phyloP scores from a whole-genome alignment of 768 basidiomycete genomes.

The Tubosaeta sp. region DNA sequence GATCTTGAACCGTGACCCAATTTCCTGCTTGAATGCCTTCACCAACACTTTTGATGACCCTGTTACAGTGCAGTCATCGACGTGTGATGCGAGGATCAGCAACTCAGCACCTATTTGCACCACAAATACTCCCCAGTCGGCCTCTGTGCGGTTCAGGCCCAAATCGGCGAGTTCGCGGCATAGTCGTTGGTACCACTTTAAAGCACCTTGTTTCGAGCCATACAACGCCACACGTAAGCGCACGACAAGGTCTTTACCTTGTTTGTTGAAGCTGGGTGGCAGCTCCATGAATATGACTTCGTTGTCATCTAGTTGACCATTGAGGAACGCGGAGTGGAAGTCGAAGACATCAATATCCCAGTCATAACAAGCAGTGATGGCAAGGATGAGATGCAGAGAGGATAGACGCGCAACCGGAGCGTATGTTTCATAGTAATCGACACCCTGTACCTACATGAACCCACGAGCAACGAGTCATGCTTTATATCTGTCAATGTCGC shows the following conservation, averaged over 20 bases:
- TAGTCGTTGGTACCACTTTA: constrained; percentile 9
- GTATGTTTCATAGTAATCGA: constrained; percentile 2
- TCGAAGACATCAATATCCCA: constrained; percentile 13
- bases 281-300: constrained; percentile 10
- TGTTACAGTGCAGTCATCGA: constrained; percentile 6
- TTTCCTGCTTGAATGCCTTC: constrained; percentile 2
- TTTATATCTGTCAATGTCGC: not conserved
- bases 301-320: constrained; percentile 3
- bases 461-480: not conserved
- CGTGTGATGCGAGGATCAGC: not conserved
- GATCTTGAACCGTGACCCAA: not conserved
- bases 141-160: not conserved
- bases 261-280: not conserved
- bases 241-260: constrained; percentile 9
- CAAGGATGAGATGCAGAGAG: constrained; percentile 13
- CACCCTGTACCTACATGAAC: not conserved
- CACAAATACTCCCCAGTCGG: constrained; percentile 4
- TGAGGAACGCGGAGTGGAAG: constrained; percentile 9
- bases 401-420: not conserved
- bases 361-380: not conserved
- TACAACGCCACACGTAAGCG: constrained; percentile 1
- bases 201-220: constrained; percentile 1
- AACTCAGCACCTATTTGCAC: not conserved
- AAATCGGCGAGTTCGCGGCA: not conserved
- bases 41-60: not conserved